These are phyloP conservation scores for Coemansia pectinata DNA, from an alignment of 192 early-diverging fungal species.

Conservation along the genomic window DNA sequence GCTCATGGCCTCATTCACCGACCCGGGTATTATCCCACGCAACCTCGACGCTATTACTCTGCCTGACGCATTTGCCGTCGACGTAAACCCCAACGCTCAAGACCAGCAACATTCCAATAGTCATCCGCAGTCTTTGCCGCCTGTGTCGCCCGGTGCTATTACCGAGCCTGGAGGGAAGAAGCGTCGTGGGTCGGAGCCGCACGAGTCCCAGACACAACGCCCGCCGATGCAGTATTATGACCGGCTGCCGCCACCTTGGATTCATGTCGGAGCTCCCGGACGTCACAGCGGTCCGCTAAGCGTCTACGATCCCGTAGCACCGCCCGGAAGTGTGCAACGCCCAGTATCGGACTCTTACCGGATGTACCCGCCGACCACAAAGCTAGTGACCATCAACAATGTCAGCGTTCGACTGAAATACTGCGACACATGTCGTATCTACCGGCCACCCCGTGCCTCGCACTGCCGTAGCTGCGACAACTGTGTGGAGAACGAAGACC, in stretches of 20 bases:
- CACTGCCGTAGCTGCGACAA: conserved; percentile 90
- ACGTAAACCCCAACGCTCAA: conserved; percentile 7
- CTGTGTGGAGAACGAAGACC: conserved; percentile 86
- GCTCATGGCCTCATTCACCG: conserved; percentile 75
- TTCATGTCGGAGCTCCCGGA: conserved; percentile 35
- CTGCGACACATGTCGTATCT: conserved; percentile 88
- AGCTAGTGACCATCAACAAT: conserved; percentile 64
- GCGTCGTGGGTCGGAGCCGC: not conserved
- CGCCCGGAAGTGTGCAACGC: conserved; percentile 19
- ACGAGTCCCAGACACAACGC: not conserved
- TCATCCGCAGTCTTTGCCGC: not conserved
- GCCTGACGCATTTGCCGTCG: conserved; percentile 40
- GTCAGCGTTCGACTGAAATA: conserved; percentile 75
- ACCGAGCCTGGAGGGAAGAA: not conserved
- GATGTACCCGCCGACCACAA: conserved; percentile 50
- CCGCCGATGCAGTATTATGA: conserved; percentile 57
- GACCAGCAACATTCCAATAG: not conserved
- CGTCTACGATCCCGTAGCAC: conserved; percentile 45
- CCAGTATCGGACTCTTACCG: conserved; percentile 19
- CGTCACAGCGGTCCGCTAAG: conserved; percentile 26
- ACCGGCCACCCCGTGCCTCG: conserved; percentile 82
- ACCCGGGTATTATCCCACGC: conserved; percentile 75
- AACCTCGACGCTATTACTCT: conserved; percentile 61
- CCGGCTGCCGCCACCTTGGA: conserved; percentile 55
- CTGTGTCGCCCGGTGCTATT: not conserved